These are phyloP conservation scores for Citrullus amarus DNA, from an alignment of 306 rosid species.

Conservation along the genomic window DNA sequence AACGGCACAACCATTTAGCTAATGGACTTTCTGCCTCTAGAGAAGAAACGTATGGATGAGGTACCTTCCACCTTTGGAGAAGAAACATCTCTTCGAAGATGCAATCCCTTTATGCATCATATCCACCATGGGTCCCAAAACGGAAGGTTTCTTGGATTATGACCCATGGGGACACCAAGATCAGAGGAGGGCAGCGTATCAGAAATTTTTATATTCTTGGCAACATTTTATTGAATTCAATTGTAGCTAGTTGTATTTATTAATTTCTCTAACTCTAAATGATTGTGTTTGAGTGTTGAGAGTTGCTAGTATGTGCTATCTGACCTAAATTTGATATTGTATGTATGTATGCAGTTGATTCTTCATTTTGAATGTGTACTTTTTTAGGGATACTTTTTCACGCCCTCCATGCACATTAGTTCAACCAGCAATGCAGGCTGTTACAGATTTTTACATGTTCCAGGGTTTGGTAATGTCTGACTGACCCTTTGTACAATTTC, in stretches of 20 bases:
- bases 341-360: not conserved
- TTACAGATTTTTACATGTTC: conserved; percentile 32
- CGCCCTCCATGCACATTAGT: conserved; percentile 79
- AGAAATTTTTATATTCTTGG: not conserved
- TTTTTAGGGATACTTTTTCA: conserved; percentile 73
- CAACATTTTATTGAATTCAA: not conserved
- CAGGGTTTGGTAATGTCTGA: conserved; percentile 59
- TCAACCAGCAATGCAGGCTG: conserved; percentile 73
- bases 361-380: not conserved
- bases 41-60: no score
- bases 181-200: not conserved
- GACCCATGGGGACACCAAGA: not conserved
- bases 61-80: not conserved
- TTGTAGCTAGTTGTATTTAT: not conserved
- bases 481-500: not conserved
- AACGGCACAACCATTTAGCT: not conserved
- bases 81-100: not conserved
- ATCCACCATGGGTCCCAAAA: not conserved
- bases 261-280: not conserved
- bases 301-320: not conserved
- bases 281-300: not conserved
- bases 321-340: not conserved
- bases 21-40: not conserved
- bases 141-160: not conserved
- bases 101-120: not conserved